These are phyloP conservation scores for Coccinonectria pachysandricola DNA, from an alignment of 2,329 filamentous ascomycete genomes.

Conservation along the genomic window DNA sequence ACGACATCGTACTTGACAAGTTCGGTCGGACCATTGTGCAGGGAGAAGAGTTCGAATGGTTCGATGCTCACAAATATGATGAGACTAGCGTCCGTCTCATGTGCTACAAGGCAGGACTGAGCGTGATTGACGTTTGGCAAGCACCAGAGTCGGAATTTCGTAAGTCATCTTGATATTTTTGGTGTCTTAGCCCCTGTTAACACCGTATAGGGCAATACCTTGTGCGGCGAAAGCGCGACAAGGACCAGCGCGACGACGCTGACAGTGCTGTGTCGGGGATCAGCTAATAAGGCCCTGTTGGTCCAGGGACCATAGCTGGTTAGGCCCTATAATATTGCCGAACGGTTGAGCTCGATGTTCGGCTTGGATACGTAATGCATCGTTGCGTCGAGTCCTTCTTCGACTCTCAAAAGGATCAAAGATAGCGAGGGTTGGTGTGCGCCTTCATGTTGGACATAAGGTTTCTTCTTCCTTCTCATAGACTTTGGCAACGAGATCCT, in stretches of 20 bases:
- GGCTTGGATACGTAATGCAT: too few species aligned
- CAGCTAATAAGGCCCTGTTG: constrained; percentile 7
- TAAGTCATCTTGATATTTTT: constrained; percentile 14
- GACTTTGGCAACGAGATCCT: constrained; percentile 25
- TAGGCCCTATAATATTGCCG: constrained; percentile 6
- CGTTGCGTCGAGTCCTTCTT: too few species aligned
- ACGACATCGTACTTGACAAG: constrained; percentile 19
- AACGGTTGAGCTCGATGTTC: too few species aligned
- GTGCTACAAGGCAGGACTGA: constrained; percentile 29
- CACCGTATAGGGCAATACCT: constrained; percentile 26
- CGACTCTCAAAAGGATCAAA: too few species aligned
- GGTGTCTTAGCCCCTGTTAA: constrained; percentile 10
- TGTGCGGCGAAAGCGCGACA: constrained; percentile 20
- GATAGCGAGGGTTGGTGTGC: too few species aligned
- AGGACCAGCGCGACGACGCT: constrained; percentile 23
- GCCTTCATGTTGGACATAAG: constrained; percentile 27
- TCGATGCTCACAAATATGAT: constrained; percentile 33
- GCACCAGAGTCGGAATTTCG: constrained; percentile 29
- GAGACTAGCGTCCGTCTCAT: constrained; percentile 27
- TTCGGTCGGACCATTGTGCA: constrained; percentile 17
- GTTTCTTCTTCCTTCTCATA: constrained; percentile 23
- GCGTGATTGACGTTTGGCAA: constrained; percentile 26
- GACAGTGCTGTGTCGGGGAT: constrained; percentile 29
- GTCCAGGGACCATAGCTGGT: constrained; percentile 5
- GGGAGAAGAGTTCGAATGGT: constrained; percentile 31